These are phyloP conservation scores for Bipolaris cookei DNA, from an alignment of 2,329 filamentous ascomycete species.

Conservation along the genomic window DNA sequence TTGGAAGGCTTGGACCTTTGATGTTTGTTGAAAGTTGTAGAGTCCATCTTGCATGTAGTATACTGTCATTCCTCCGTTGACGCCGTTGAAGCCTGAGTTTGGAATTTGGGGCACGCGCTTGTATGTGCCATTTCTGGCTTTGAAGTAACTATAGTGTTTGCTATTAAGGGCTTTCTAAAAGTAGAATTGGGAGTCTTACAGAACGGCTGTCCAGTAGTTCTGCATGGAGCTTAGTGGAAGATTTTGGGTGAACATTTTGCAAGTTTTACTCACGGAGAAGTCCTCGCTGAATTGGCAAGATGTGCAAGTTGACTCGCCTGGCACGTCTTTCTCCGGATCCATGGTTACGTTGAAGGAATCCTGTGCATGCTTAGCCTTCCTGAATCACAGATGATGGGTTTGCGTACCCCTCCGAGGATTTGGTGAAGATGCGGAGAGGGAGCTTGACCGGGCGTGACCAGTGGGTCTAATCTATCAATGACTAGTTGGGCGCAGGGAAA, in stretches of 20 bases:
- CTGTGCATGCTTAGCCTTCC: not conserved
- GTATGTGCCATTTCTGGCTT: constrained; percentile 37
- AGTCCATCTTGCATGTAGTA: constrained; percentile 42
- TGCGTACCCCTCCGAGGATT: constrained; percentile 29
- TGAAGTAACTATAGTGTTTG: constrained; percentile 25
- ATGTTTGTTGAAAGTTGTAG: constrained; percentile 34
- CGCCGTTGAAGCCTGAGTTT: constrained; percentile 37
- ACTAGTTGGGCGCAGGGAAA: constrained; percentile 37
- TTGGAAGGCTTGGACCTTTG: constrained; percentile 53
- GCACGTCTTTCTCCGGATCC: constrained; percentile 30
- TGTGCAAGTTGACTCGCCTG: constrained; percentile 35
- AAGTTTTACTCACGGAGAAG: constrained; percentile 22
- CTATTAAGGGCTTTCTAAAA: not conserved
- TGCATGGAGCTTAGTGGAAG: not conserved
- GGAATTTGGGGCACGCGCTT: constrained; percentile 36
- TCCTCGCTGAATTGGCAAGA: constrained; percentile 40
- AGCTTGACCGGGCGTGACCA: constrained; percentile 32
- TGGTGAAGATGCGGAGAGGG: constrained; percentile 38
- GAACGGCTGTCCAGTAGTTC: constrained; percentile 42
- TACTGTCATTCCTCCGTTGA: constrained; percentile 37
- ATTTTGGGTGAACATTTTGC: not conserved
- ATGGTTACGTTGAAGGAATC: constrained; percentile 38
- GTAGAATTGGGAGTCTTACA: constrained; percentile 25
- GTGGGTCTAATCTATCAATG: constrained; percentile 32
- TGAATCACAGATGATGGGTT: not conserved